Percentiles rank a stretch among this genome's conserved stretches.
Conservation (phyloP, 2,329 filamentous ascomycete genomes). For the Nectriaceae sp. region DNA sequence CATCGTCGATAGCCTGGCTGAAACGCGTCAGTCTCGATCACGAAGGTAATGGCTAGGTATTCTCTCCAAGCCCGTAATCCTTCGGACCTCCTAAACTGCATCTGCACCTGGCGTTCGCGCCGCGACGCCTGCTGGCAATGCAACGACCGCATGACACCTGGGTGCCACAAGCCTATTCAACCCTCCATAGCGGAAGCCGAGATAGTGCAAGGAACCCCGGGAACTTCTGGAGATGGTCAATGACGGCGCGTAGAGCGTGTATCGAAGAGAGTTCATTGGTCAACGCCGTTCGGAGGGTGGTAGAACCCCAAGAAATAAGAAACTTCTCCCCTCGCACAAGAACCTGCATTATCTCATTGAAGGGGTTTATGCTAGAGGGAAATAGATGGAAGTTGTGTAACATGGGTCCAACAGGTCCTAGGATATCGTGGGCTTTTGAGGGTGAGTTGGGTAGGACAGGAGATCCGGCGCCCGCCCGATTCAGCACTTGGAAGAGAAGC, state of each 20-base stretch:
- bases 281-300: neutral
- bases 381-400: neutral
- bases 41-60: neutral
- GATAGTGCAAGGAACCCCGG: neutral
- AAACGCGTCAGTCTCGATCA: too few relatives aligned
- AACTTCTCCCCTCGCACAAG: neutral
- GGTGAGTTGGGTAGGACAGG: constrained; percentile 18
- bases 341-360: neutral
- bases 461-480: constrained; percentile 26
- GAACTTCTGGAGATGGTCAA: neutral
- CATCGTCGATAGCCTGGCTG: too few relatives aligned
- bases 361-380: neutral
- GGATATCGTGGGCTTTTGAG: constrained; percentile 5
- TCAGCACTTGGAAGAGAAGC: constrained; percentile 20
- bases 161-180: constrained; percentile 3
- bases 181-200: constrained; percentile 1
- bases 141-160: neutral
- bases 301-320: neutral
- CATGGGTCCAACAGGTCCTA: neutral
- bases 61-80: constrained; percentile 1
- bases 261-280: neutral
- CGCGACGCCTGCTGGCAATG: neutral
- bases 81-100: constrained; percentile 4
- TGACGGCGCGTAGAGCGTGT: neutral
- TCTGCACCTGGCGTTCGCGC: too few relatives aligned